phyloP scores from a whole-genome alignment of 495 filamentous ascomycete genomes.

The Neurospora sp. region DNA sequence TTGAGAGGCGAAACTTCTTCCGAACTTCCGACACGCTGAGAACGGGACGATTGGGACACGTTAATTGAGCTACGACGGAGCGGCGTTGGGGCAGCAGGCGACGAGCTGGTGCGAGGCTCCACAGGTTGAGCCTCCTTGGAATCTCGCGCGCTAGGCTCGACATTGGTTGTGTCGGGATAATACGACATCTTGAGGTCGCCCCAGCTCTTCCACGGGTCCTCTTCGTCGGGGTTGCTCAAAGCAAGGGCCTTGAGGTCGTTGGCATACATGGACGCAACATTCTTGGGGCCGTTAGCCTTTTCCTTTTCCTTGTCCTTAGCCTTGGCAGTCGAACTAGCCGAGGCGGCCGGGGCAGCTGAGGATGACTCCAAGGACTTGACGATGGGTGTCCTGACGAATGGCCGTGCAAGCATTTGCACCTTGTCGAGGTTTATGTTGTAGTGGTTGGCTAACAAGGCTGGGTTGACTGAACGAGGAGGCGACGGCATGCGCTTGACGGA shows the following conservation, averaged over 20 bases:
- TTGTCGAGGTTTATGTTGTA: slow-evolving; percentile 92
- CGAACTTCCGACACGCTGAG: slow-evolving; percentile 16
- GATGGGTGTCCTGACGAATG: slow-evolving; percentile 62
- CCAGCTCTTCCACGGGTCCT: slow-evolving; percentile 37
- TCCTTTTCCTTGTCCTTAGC: slow-evolving; percentile 29
- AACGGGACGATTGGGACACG: slow-evolving; percentile 26
- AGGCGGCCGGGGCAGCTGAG: slow-evolving; percentile 11
- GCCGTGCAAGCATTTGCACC: slow-evolving; percentile 68
- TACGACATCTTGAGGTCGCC: slow-evolving; percentile 39
- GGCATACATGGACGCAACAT: slow-evolving; percentile 49
- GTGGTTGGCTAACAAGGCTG: slow-evolving; percentile 66
- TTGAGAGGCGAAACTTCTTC: slow-evolving; percentile 24
- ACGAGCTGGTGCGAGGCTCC: slow-evolving; percentile 10
- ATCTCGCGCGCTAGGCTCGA: slow-evolving; percentile 1
- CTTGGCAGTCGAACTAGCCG: slow-evolving; percentile 13
- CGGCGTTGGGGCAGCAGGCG: slow-evolving; percentile 35
- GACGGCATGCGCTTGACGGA: slow-evolving; percentile 59
- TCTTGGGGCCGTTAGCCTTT: slow-evolving; percentile 36
- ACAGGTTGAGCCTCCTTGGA: not conserved
- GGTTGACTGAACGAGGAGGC: slow-evolving; percentile 52
- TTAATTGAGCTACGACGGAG: slow-evolving; percentile 36
- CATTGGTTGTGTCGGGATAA: slow-evolving; percentile 25
- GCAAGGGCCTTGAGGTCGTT: slow-evolving; percentile 69
- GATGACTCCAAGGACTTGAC: slow-evolving; percentile 8
- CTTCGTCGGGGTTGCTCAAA: slow-evolving; percentile 32